Evolutionary conservation across 139 green algal species (phyloP).

Genomic region (Microglena sp.): DNA sequence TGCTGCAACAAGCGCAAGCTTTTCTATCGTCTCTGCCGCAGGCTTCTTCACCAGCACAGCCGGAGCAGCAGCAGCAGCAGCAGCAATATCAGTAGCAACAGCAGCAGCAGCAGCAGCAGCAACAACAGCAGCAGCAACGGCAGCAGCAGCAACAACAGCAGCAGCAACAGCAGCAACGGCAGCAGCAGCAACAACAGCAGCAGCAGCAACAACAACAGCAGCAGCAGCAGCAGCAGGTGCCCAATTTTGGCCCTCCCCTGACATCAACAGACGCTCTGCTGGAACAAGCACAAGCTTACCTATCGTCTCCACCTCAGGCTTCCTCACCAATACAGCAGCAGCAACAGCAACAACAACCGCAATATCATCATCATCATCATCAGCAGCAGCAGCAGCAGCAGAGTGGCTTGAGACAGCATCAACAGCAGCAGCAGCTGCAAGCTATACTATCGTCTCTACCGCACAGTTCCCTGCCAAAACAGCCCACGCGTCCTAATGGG

Average conservation of each 20-base stretch:
- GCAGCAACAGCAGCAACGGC: background rate
- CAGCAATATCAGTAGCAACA: background rate
- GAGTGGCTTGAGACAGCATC: too few species aligned
- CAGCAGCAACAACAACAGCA: background rate
- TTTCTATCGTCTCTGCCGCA: background rate
- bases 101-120: background rate
- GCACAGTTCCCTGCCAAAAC: too few species aligned
- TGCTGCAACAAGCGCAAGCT: background rate
- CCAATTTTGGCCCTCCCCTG: background rate
- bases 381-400: too few species aligned
- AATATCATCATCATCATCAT: too few species aligned
- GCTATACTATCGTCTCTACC: too few species aligned
- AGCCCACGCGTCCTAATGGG: too few species aligned
- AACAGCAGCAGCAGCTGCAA: too few species aligned
- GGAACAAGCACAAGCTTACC: background rate
- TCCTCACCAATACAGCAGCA: background rate
- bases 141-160: conserved; percentile 3
- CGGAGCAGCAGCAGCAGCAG: background rate
- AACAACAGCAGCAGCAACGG: background rate
- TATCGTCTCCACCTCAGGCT: too few species aligned
- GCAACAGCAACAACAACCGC: too few species aligned
- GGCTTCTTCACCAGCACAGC: background rate
- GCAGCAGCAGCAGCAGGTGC: background rate
- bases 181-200: background rate
- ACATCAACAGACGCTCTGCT: background rate